Conservation (phyloP, 2,329 filamentous ascomycete genomes). For the Grosmannia huntii region DNA sequence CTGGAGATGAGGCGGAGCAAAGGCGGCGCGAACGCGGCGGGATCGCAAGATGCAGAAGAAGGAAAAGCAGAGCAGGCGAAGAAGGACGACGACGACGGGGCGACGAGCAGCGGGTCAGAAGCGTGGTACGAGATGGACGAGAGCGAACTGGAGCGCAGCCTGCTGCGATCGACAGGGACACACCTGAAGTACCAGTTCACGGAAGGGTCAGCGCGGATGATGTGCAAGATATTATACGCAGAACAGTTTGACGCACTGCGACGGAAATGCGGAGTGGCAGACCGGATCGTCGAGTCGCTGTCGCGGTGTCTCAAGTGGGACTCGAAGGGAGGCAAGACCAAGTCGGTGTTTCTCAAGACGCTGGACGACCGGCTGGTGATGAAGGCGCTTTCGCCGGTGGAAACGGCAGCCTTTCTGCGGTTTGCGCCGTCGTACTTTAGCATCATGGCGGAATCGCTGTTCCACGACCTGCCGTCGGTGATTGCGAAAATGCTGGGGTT, state of each 20-base stretch:
- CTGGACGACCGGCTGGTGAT: slow-evolving; percentile 88
- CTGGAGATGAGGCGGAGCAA: not conserved
- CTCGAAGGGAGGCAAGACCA: slow-evolving; percentile 94
- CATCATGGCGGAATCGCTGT: slow-evolving; percentile 92
- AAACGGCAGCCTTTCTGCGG: slow-evolving; percentile 85
- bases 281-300: slow-evolving; percentile 88
- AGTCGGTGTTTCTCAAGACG: slow-evolving; percentile 93
- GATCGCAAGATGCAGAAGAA: not conserved
- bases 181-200: slow-evolving; percentile 95
- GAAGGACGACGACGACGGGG: not conserved
- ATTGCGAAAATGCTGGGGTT: slow-evolving; percentile 99
- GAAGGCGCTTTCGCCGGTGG: slow-evolving; percentile 80
- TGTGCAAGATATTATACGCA: slow-evolving; percentile 97
- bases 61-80: not conserved
- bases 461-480: slow-evolving; percentile 87
- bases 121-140: slow-evolving; percentile 28
- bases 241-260: slow-evolving; percentile 95
- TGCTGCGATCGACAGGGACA: slow-evolving; percentile 74
- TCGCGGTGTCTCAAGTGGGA: slow-evolving; percentile 97
- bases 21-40: not conserved
- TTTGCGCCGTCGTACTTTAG: slow-evolving; percentile 96
- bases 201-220: slow-evolving; percentile 85
- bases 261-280: slow-evolving; percentile 81
- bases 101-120: not conserved
- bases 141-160: slow-evolving; percentile 68